Evolutionary conservation across 352 stramenopile species (phyloP), one percentile per base, ranked within the genome.

Genomic region (Pelagophyceae sp.): DNA sequence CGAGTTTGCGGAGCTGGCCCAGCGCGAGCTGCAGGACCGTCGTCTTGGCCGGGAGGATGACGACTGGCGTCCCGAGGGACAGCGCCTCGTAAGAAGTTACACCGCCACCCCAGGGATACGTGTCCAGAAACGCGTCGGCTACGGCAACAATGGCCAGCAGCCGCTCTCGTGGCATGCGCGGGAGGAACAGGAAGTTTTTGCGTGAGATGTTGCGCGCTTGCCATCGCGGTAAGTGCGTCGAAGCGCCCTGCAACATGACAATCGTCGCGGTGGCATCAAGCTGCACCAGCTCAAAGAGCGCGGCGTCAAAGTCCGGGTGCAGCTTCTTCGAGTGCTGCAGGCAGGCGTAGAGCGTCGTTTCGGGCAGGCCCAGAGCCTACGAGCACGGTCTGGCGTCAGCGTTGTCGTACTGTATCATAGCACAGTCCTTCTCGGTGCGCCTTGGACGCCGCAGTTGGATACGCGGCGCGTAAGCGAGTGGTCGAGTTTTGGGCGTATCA

Each of bases 11-110:
- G 33, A 82, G 69, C 37, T 82, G 78, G 27, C 78, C 75, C n/a
- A 72, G 33, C 19, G 67, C 75, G 15, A 82, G 58, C 31, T 72
- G 69, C 17, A 82, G 54, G 37, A 82, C 58, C 6, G 78, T 76
- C 33, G 76, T 71, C 33, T 58, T 25, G 37, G 65, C 19, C 32
- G 78, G 78, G 20, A 82, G 58, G 20, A 77, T 77, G 23, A 83
- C 76, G 37, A 83, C 85, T 69, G 87, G 91, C 83, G 90, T 84
- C 70, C 87, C 87, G 65, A 90, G 82, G 35, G 87, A 84, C 72
- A 94, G 83, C 0, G 88, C 84, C 37, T 94, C 89, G 37, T 92
- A 82, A 2, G 86, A 89, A 1, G 88, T 93, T 58, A 94, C 87
- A 20, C 89, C 88, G 17, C 86, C 88, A 38, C 88, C 89, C 38